These are phyloP conservation scores for Trichoderma hamatum DNA, from an alignment of 2,329 filamentous ascomycete genomes.

Conservation along the genomic window DNA sequence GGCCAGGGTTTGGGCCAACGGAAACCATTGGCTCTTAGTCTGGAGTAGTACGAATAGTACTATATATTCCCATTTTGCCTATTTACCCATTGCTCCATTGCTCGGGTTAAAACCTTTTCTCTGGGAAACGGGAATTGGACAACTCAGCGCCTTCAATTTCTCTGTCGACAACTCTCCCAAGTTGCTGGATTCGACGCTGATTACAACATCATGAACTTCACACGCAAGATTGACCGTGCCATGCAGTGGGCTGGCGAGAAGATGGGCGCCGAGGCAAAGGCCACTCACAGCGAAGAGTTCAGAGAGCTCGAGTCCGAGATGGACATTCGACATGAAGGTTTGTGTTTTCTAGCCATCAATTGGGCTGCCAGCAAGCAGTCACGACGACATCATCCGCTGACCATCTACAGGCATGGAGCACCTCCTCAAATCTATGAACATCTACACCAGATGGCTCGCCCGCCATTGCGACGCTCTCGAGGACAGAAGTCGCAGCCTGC, in stretches of 20 bases:
- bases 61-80: neutral
- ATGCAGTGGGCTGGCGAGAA: constrained; percentile 98
- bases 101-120: neutral
- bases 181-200: neutral
- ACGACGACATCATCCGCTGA: neutral
- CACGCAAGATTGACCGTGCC: constrained; percentile 90
- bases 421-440: constrained; percentile 81
- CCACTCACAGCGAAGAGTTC: constrained; percentile 86
- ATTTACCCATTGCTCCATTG: neutral
- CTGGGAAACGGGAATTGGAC: neutral
- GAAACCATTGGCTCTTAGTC: constrained; percentile 6
- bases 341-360: constrained; percentile 31
- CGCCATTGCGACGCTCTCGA: constrained; percentile 78
- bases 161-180: neutral
- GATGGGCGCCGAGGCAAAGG: constrained; percentile 91
- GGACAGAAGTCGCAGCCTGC: constrained; percentile 84
- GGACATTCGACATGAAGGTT: constrained; percentile 85
- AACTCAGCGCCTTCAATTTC: neutral
- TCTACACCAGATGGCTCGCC: constrained; percentile 85
- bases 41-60: neutral
- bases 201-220: constrained; percentile 53
- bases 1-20: constrained; percentile 1
- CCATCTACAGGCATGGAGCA: constrained; percentile 75
- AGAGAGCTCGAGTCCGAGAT: constrained; percentile 88
- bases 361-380: neutral